Conservation (phyloP, 2,329 filamentous ascomycete species). For the Alternaria sp. region DNA sequence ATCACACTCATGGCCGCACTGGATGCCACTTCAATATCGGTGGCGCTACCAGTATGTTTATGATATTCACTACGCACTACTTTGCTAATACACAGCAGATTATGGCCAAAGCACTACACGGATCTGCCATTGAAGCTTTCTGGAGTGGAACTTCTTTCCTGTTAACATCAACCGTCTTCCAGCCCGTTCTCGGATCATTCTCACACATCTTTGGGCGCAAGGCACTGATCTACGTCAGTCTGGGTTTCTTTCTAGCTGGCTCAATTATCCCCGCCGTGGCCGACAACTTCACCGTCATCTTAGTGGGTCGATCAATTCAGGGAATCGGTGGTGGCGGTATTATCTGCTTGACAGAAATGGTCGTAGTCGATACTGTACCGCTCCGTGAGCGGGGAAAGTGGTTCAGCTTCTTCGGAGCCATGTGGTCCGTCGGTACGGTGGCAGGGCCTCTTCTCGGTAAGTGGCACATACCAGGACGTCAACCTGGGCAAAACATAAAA, state of each 20-base stretch:
- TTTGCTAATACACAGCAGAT: constrained; percentile 32
- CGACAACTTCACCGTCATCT: constrained; percentile 47
- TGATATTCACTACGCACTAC: neutral
- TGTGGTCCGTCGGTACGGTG: constrained; percentile 65
- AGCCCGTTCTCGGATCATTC: constrained; percentile 50
- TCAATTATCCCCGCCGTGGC: constrained; percentile 47
- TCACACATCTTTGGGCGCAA: constrained; percentile 52
- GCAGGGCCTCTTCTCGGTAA: constrained; percentile 54
- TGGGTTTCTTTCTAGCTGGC: constrained; percentile 47
- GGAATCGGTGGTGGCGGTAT: constrained; percentile 53
- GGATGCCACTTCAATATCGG: constrained; percentile 70
- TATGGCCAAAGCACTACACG: constrained; percentile 45
- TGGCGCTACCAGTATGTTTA: constrained; percentile 58
- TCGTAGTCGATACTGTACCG: constrained; percentile 56
- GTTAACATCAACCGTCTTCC: constrained; percentile 50
- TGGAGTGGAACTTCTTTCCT: constrained; percentile 52
- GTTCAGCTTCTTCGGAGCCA: constrained; percentile 50
- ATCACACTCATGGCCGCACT: constrained; percentile 68
- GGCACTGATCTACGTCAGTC: constrained; percentile 44
- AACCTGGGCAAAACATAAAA: too few species aligned
- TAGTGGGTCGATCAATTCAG: constrained; percentile 49
- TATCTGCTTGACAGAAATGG: constrained; percentile 52
- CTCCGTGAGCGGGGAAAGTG: constrained; percentile 52
- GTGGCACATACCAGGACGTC: neutral
- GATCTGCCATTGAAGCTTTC: constrained; percentile 51